These are phyloP conservation scores for Casuarina glauca DNA, from an alignment of 306 rosid species.

Conservation along the genomic window DNA sequence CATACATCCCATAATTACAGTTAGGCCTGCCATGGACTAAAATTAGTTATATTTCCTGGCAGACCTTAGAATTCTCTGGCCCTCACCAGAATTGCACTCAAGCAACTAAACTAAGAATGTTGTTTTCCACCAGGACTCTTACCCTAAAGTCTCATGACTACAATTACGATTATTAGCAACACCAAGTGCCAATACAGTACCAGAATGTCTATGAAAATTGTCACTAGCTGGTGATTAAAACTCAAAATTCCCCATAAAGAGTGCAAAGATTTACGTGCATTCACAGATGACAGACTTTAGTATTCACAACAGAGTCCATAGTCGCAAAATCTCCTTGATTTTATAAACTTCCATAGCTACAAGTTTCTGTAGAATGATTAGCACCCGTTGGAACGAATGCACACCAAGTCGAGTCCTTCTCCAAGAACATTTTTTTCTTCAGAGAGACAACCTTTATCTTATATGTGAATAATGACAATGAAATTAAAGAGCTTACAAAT, in stretches of 20 bases:
- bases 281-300: too few relatives aligned
- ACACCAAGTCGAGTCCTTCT: not conserved
- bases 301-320: too few relatives aligned
- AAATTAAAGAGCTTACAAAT: too few relatives aligned
- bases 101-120: not conserved
- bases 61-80: not conserved
- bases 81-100: conserved; percentile 3
- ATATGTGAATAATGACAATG: too few relatives aligned
- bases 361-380: not conserved
- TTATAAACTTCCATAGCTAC: too few relatives aligned
- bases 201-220: too few relatives aligned
- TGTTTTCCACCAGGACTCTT: not conserved
- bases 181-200: not conserved
- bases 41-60: not conserved
- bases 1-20: not conserved
- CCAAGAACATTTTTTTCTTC: too few relatives aligned
- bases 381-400: not conserved
- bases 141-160: not conserved
- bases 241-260: not conserved
- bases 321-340: too few relatives aligned
- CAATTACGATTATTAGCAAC: not conserved
- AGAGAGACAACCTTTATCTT: too few relatives aligned
- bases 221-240: not conserved
- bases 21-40: not conserved
- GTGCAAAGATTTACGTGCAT: too few relatives aligned